Evolutionary conservation across 129 eudicot species (phyloP), one percentile per base, ranked within the genome.

Genomic region (Calendula officinalis): DNA sequence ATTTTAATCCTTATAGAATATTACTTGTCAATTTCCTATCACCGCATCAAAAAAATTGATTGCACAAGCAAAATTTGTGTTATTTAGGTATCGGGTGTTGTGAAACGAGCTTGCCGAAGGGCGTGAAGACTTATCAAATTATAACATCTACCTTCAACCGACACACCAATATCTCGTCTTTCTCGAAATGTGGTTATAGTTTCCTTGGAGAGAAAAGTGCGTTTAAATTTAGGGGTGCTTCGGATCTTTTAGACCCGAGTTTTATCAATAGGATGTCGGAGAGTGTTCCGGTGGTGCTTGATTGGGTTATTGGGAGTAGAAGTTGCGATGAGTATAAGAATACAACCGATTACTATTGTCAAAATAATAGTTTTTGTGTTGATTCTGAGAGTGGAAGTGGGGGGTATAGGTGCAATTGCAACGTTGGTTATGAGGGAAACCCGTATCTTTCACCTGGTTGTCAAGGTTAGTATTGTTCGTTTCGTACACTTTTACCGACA

Each of bases 21-120:
- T n/a, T n/a, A n/a, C n/a, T n/a, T n/a, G n/a, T n/a, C n/a, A n/a
- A n/a, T n/a, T n/a, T n/a, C n/a, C n/a, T n/a, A n/a, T n/a, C n/a
- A n/a, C 30, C 30, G 30, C 2, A 22, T 22, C 30, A 22, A 22
- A 22, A 22, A 22, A 22, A 22, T 22, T 22, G 30, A 22, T 22
- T 22, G 30, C 30, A 22, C 1, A 22, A 22, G 30, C 30, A 22
- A 22, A 22, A 22, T 22, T 22, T 22, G 30, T 22, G 30, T 7
- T 41, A 4, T 64, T 4, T 60, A 14, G 83, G 83, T 8, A 74
- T 47, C 38, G 84, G 84, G 36, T 79, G 84, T 41, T 80, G 84
- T 13, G 69, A 62, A 44, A 80, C 75, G 8, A 46, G 68, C 12
- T 59, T 80, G 38, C 81, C 81, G 1, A 75, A 32, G 16, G 84